A percentile compares a stretch with the other conserved stretches of the same genome.
Evolutionary conservation across 495 filamentous ascomycete genomes (phyloP).

Genomic region (Recurvomyces mirabilis): DNA sequence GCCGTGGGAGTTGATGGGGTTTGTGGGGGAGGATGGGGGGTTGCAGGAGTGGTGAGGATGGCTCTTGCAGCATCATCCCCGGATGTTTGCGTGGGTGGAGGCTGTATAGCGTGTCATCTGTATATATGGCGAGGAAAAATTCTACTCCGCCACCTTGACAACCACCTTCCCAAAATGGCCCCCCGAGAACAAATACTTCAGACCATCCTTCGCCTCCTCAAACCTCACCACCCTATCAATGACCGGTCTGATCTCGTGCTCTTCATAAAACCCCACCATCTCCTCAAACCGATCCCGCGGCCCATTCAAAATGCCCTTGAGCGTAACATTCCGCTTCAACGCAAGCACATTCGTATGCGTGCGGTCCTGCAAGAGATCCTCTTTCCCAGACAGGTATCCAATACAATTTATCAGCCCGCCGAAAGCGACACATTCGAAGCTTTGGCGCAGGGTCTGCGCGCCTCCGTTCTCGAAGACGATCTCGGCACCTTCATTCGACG

Average conservation of each 20-base stretch:
- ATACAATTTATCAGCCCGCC: constrained; percentile 22
- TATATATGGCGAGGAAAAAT: too few relatives aligned
- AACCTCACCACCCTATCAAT: constrained; percentile 26
- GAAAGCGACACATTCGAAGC: constrained; percentile 19
- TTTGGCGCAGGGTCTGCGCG: constrained; percentile 34
- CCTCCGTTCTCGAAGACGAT: constrained; percentile 44
- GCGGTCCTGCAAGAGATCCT: constrained; percentile 9
- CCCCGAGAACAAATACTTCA: constrained; percentile 38
- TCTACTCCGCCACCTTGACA: constrained; percentile 8
- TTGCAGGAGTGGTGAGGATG: constrained; percentile 57
- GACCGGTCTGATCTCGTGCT: constrained; percentile 26
- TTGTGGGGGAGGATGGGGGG: constrained; percentile 58
- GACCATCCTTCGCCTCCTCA: constrained; percentile 32
- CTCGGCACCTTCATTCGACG: constrained; percentile 32
- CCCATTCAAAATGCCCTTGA: constrained; percentile 23
- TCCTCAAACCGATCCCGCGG: constrained; percentile 22
- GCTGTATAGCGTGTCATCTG: too few relatives aligned
- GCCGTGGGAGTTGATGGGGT: constrained; percentile 50
- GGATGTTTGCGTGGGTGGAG: too few relatives aligned
- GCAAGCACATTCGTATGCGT: constrained; percentile 19
- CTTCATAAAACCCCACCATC: constrained; percentile 27
- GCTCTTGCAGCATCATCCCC: not conserved
- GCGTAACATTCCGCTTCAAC: constrained; percentile 16
- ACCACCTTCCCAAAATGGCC: constrained; percentile 21
- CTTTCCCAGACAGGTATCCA: constrained; percentile 20